These are phyloP conservation scores for Corchorus olitorius DNA, from an alignment of 345 rosid species.

Conservation along the genomic window DNA sequence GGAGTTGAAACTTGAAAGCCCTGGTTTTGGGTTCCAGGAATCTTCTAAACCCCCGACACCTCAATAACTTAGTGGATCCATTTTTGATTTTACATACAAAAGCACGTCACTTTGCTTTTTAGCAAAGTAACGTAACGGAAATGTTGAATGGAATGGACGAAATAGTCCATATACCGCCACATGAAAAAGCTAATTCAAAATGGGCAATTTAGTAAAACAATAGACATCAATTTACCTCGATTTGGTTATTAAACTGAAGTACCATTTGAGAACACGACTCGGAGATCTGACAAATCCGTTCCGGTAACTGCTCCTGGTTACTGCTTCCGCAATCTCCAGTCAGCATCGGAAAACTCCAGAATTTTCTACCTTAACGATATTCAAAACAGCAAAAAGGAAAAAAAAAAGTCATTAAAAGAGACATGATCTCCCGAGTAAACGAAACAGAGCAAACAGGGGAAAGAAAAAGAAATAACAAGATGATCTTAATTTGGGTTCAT, in stretches of 20 bases:
- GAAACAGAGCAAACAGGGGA: not conserved
- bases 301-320: slow-evolving; percentile 46
- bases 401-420: not conserved
- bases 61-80: slow-evolving; percentile 13
- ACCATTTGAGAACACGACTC: slow-evolving; percentile 80
- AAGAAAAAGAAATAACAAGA: too few species aligned
- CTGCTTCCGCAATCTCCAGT: slow-evolving; percentile 50
- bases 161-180: not conserved
- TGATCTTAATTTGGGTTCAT: too few species aligned
- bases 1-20: not conserved
- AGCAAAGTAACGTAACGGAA: not conserved
- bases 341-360: slow-evolving; percentile 62
- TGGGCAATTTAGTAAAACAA: slow-evolving; percentile 14
- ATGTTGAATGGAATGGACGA: slow-evolving; percentile 13
- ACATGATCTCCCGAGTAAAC: not conserved
- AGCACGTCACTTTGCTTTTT: slow-evolving; percentile 6
- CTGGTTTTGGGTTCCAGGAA: slow-evolving; percentile 24
- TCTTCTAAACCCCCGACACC: slow-evolving; percentile 24
- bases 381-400: not conserved
- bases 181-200: not conserved
- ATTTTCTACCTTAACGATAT: slow-evolving; percentile 45
- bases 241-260: slow-evolving; percentile 62
- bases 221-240: slow-evolving; percentile 44
- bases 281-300: slow-evolving; percentile 58
- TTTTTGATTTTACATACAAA: not conserved